Conservation (phyloP, 805 yeast species). For the Dipodascus geniculatus region DNA sequence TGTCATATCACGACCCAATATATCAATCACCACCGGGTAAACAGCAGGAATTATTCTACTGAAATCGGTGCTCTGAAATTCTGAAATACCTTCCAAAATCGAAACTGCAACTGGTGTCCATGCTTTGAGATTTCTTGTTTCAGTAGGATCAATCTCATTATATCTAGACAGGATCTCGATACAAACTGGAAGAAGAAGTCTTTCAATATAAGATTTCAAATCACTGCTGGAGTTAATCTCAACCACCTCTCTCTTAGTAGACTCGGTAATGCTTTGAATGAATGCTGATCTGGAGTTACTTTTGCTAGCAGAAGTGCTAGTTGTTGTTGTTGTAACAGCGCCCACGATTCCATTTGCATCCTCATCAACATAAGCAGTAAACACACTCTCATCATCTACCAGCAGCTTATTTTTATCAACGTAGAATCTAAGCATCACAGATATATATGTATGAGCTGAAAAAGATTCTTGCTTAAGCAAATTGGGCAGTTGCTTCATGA, state of each 20-base stretch:
- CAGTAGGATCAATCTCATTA: slow-evolving; percentile 52
- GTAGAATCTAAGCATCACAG: slow-evolving; percentile 68
- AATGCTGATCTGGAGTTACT: neutral
- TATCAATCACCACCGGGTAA: slow-evolving; percentile 22
- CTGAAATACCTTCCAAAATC: slow-evolving; percentile 70
- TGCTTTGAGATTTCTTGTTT: slow-evolving; percentile 65
- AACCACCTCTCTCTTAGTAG: slow-evolving; percentile 5
- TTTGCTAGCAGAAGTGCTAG: neutral
- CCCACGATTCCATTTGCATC: slow-evolving; percentile 16
- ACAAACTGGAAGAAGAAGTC: slow-evolving; percentile 49
- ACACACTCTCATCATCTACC: slow-evolving; percentile 32
- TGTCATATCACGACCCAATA: slow-evolving; percentile 27
- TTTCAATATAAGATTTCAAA: slow-evolving; percentile 7
- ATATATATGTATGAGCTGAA: slow-evolving; percentile 77
- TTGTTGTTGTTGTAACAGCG: slow-evolving; percentile 19
- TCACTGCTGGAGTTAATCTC: slow-evolving; percentile 1
- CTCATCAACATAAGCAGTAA: slow-evolving; percentile 39
- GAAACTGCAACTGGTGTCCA: slow-evolving; percentile 92
- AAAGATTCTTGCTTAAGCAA: slow-evolving; percentile 83
- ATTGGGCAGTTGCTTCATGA: slow-evolving; percentile 87
- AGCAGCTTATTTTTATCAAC: slow-evolving; percentile 38
- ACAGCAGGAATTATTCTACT: slow-evolving; percentile 18
- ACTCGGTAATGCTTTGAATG: neutral
- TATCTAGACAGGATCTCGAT: slow-evolving; percentile 59
- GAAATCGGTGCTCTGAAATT: slow-evolving; percentile 42